Evolutionary conservation across 2,329 filamentous ascomycete genomes (phyloP), one percentile per base, ranked within the genome.

Genomic region (Graphiopsis chlorocephala): DNA sequence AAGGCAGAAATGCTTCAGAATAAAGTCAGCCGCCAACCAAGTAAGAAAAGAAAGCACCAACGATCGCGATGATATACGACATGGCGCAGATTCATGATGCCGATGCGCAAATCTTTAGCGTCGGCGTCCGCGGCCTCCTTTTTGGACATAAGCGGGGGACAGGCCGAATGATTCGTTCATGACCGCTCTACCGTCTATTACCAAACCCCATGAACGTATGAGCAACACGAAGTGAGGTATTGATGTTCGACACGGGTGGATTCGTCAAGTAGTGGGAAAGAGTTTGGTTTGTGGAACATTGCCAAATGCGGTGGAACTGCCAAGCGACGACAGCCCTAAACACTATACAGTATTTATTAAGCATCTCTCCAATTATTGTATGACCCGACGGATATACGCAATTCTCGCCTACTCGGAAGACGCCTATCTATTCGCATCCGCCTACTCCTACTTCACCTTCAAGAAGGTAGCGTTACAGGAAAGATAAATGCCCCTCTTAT

Each of bases 121-220:
- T 53, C 50, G 50, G 25, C 29, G 50, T 53, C 50, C 50, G 50
- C 50, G 48, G 48, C 48, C 48, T 29, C 48, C 48, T 52, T 52
- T 52, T 25, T 5, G 15, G 23, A 1, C 38, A 12, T 20, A 20
- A 45, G 38, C 38, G 38, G 38, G 38, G 38, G 38, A 45, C n/a
- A 12, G 33, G n/a, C 3, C 10, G 38, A 45, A 4, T 45, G 38
- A 45, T 20, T 45, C 38, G 38, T 45, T 45, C n/a, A 20, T 45
- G 38, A 45, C 38, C 38, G 38, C 38, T 45, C n/a, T 45, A 45
- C 23, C 38, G 5, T 45, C 4, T 45, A 20, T 45, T 23, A 12
- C 12, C 38, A 4, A 23, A 4, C 6, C 7, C 3, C 1, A 20
- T 1, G 4, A 3, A 20, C 4, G n/a, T 2, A 3, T 20, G 1